Percentiles rank a stretch among this genome's conserved stretches.
Conservation (phyloP, 1,284 basidiomycete species). For the Neonothopanus nambi region DNA sequence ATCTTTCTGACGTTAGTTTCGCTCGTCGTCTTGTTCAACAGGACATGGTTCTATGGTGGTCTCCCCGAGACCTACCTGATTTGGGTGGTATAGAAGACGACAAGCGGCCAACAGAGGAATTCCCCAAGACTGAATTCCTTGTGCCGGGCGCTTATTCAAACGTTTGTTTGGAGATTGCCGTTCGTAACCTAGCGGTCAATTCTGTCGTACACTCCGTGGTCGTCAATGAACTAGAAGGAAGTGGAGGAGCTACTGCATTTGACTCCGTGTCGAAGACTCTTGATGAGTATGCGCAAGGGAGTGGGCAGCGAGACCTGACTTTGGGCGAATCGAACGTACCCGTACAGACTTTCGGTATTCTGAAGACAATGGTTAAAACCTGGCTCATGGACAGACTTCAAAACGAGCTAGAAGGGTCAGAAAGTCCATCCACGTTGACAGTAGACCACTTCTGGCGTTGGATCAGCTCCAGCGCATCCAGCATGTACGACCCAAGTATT, state of each 20-base stretch:
- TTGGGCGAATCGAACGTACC: constrained; percentile 95
- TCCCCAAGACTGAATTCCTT: constrained; percentile 86
- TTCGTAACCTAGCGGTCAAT: constrained; percentile 93
- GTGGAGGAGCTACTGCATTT: constrained; percentile 89
- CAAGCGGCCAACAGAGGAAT: constrained; percentile 72
- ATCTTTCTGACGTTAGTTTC: constrained; percentile 90
- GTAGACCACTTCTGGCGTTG: constrained; percentile 98
- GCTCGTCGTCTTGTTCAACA: constrained; percentile 84
- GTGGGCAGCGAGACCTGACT: constrained; percentile 74
- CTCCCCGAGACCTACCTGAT: constrained; percentile 85
- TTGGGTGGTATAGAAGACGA: constrained; percentile 94
- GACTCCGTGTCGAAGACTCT: constrained; percentile 91
- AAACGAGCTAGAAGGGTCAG: constrained; percentile 56
- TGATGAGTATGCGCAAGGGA: constrained; percentile 86
- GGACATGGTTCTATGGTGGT: constrained; percentile 98
- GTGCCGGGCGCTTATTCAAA: constrained; percentile 90
- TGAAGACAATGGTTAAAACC: constrained; percentile 87
- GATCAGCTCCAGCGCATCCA: constrained; percentile 84
- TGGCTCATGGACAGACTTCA: constrained; percentile 93
- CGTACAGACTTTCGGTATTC: constrained; percentile 81
- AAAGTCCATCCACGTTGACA: constrained; percentile 63
- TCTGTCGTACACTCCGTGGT: constrained; percentile 92
- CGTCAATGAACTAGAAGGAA: constrained; percentile 97
- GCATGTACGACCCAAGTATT: constrained; percentile 92
- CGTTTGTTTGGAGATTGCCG: constrained; percentile 88